Evolutionary conservation across 305 asterid genomes (phyloP), one percentile per base, ranked within the genome.

Genomic region (Ilex paraguariensis): DNA sequence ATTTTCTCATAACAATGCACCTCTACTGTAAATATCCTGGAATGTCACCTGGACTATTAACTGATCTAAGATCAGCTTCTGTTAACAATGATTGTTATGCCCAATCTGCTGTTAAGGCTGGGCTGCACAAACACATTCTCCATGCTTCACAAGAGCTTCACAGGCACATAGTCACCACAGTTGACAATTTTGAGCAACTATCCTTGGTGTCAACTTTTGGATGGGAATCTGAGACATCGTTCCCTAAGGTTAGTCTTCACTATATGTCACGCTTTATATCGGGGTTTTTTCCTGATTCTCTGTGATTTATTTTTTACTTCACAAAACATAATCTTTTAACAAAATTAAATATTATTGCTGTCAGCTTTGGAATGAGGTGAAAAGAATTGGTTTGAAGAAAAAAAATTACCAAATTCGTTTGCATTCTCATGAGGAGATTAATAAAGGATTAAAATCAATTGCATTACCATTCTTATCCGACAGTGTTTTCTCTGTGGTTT

Each of bases 1-100:
- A 91, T 70, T 87, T 84, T 66, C 67, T 84, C 1, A 79, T 92
- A 14, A 87, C 96, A 3, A 45, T 57, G 62, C 79, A 89, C 68
- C 85, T 90, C 6, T 90, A 83, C 66, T 31, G 51, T 9, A 68
- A 78, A 51, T 66, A 85, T 71, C 94, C 91, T 0, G 83, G 82
- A 31, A 63, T 82, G 10, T 82, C 96, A 42, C 95, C 95, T 0
- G 95, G 91, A 12, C 63, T 83, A 46, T 75, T 92, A 45, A 92
- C 97, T 4, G 90, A 92, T 80, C 76, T 92, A 17, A 81, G 98
- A 66, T 87, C 98, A 0, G 87, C 95, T 13, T 85, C 96, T 3
- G 97, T 87, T 54, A 89, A 89, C 66, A 92, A 92, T 10, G 88
- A 85, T 33, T 84, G 91, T 59, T 92, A 92, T 56, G 90, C 96